These are phyloP conservation scores for Cercospora sp. DNA, from an alignment of 2,329 filamentous ascomycete genomes.

Conservation along the genomic window DNA sequence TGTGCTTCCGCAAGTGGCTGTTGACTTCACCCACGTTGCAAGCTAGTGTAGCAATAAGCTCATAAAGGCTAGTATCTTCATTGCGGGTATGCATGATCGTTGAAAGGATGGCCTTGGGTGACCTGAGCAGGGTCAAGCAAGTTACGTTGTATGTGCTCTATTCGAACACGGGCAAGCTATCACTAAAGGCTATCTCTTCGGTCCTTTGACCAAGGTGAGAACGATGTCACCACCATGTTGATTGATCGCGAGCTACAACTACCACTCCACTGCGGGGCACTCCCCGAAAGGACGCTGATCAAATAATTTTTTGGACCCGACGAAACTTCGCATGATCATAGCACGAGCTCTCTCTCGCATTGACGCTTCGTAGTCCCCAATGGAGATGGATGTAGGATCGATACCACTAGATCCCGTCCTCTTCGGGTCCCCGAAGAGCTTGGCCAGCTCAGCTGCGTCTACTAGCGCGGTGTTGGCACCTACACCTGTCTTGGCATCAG, in stretches of 20 bases:
- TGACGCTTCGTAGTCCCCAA: background rate
- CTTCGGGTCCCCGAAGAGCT: background rate
- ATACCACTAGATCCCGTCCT: background rate
- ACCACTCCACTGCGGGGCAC: background rate
- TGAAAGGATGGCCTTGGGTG: background rate
- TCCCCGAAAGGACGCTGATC: background rate
- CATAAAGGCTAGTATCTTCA: background rate
- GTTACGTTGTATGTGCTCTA: background rate
- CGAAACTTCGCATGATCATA: background rate
- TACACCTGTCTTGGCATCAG: conserved; percentile 34
- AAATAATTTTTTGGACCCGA: background rate
- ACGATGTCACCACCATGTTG: background rate
- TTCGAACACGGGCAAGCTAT: background rate
- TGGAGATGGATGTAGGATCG: background rate
- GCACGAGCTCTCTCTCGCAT: background rate
- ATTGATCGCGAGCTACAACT: background rate
- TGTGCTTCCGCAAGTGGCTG: background rate
- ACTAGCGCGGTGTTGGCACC: conserved; percentile 50
- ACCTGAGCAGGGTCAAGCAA: background rate
- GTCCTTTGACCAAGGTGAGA: background rate
- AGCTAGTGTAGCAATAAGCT: background rate
- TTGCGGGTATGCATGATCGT: background rate
- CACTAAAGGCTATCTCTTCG: background rate
- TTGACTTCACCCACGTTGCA: background rate
- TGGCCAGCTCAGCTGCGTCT: conserved; percentile 37